A percentile compares a stretch with the other conserved stretches of the same genome.
Conservation (phyloP, 164 flowering plant species). For the Berberis vulgaris region DNA sequence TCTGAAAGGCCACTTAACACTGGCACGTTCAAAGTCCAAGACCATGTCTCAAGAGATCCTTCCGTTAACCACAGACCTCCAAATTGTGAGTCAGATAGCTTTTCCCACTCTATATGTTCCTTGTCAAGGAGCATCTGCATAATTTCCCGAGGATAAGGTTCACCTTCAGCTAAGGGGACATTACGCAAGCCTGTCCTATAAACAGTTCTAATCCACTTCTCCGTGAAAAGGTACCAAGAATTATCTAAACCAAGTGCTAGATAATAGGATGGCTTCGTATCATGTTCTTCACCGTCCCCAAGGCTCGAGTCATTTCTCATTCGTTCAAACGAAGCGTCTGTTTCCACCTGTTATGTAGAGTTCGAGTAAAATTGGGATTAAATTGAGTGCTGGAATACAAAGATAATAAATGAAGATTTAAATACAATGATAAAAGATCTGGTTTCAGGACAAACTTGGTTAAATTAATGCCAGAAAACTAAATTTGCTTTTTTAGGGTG, state of each 20-base stretch:
- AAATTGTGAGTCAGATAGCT: constrained; percentile 61
- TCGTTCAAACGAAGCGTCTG: constrained; percentile 28
- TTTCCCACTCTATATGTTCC: constrained; percentile 67
- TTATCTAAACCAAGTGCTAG: constrained; percentile 96
- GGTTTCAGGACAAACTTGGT: too few relatives aligned
- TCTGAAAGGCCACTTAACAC: constrained; percentile 81
- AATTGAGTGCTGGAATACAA: not conserved
- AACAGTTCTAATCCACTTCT: constrained; percentile 72
- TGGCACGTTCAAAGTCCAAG: constrained; percentile 96
- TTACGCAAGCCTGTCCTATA: constrained; percentile 82
- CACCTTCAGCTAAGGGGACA: constrained; percentile 61
- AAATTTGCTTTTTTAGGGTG: too few relatives aligned
- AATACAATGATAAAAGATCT: too few relatives aligned
- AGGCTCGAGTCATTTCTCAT: constrained; percentile 14
- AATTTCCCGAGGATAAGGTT: constrained; percentile 71
- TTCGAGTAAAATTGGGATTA: not conserved
- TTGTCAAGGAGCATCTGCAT: constrained; percentile 62
- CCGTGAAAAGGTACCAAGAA: constrained; percentile 86
- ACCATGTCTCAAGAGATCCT: constrained; percentile 96
- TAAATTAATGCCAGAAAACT: too few relatives aligned
- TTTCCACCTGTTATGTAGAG: constrained; percentile 25
- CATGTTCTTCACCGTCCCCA: constrained; percentile 19
- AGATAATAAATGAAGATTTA: too few relatives aligned
- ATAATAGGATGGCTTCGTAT: constrained; percentile 44
- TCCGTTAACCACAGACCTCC: constrained; percentile 79